Conservation (phyloP, 2,329 filamentous ascomycete genomes). For the Phaeosphaeriaceae sp. region DNA sequence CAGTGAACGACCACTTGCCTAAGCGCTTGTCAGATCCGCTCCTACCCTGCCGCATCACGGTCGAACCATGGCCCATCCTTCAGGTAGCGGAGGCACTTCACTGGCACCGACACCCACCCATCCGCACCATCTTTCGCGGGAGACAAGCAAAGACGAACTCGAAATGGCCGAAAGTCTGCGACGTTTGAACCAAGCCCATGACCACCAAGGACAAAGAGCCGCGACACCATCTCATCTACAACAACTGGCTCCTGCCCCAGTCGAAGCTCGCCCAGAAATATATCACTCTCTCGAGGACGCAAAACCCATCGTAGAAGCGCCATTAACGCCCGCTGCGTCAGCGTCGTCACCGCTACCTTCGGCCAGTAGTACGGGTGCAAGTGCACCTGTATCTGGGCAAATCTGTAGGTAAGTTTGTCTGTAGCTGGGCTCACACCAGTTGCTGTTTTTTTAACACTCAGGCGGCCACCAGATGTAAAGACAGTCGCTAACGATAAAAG, state of each 20-base stretch:
- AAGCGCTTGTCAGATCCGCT: conserved; percentile 7
- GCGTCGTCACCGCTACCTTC: conserved; percentile 25
- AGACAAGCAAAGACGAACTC: conserved; percentile 58
- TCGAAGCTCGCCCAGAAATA: conserved; percentile 38
- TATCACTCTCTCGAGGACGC: conserved; percentile 52
- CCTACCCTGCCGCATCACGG: conserved; percentile 14
- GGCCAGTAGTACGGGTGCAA: conserved; percentile 25
- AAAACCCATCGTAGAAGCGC: conserved; percentile 34
- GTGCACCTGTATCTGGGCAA: conserved; percentile 63
- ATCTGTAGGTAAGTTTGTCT: conserved; percentile 69
- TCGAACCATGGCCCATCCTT: conserved; percentile 35
- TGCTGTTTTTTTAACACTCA: conserved; percentile 6
- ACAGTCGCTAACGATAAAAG: conserved; percentile 57
- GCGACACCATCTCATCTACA: conserved; percentile 24
- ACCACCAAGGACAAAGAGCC: conserved; percentile 28
- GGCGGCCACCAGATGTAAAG: conserved; percentile 5
- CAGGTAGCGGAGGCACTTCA: conserved; percentile 44
- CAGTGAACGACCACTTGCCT: conserved; percentile 26
- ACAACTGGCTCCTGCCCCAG: conserved; percentile 23
- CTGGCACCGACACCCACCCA: conserved; percentile 46
- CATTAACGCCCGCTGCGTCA: conserved; percentile 29
- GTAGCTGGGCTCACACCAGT: not conserved
- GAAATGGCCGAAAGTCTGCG: conserved; percentile 57
- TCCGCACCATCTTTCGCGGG: conserved; percentile 49
- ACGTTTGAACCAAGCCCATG: conserved; percentile 54